Percentiles rank a stretch among this genome's conserved stretches.
These are phyloP conservation scores for Beauveria pseudobassiana DNA, from an alignment of 2,329 filamentous ascomycete genomes.

Conservation along the genomic window DNA sequence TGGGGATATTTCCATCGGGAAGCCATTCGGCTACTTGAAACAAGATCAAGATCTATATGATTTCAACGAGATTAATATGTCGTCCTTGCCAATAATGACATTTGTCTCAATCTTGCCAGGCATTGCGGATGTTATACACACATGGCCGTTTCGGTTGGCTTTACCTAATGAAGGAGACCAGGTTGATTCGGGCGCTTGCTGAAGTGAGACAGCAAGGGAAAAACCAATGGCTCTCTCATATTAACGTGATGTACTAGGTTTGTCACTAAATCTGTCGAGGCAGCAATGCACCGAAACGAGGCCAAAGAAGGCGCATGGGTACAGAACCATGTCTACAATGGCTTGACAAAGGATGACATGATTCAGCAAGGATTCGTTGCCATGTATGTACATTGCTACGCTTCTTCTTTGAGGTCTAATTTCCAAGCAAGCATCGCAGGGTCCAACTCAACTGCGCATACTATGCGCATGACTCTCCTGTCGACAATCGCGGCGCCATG, in stretches of 20 bases:
- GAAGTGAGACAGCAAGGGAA: constrained; percentile 20
- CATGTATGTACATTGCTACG: constrained; percentile 21
- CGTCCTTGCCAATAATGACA: constrained; percentile 31
- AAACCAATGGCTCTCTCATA: neutral
- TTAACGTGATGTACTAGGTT: constrained; percentile 14
- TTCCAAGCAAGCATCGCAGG: constrained; percentile 45
- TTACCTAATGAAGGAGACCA: constrained; percentile 30
- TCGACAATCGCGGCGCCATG: constrained; percentile 39
- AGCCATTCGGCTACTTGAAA: constrained; percentile 42
- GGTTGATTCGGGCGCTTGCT: constrained; percentile 31
- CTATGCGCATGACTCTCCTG: constrained; percentile 43
- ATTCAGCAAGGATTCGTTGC: constrained; percentile 32
- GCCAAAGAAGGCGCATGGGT: constrained; percentile 28
- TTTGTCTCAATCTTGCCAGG: constrained; percentile 29
- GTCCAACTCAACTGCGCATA: constrained; percentile 51
- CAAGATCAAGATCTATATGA: constrained; percentile 40
- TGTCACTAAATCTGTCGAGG: constrained; percentile 20
- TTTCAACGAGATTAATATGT: constrained; percentile 37
- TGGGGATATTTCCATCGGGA: constrained; percentile 43
- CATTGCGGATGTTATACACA: constrained; percentile 26
- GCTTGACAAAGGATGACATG: constrained; percentile 28
- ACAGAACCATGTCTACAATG: constrained; percentile 31
- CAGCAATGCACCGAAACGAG: constrained; percentile 17
- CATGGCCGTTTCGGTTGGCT: constrained; percentile 28
- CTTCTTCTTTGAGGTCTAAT: neutral